Evolutionary conservation across 306 rosid species (phyloP).

Genomic region (Medicago lupulina): DNA sequence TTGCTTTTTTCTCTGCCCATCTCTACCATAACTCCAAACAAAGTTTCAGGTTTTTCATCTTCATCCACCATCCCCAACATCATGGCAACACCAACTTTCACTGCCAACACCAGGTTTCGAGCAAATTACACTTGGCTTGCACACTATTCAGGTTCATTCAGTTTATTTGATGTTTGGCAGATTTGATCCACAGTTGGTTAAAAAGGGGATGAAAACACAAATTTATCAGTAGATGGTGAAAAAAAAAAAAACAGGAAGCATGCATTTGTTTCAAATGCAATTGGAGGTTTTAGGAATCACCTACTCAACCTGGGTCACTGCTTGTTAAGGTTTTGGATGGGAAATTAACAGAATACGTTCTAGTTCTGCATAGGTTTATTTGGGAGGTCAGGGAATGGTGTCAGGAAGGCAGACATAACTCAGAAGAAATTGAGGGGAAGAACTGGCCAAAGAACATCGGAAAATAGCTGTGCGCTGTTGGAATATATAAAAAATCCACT

Average conservation of each 20-base stretch:
- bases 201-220: neutral
- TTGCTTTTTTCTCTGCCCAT: neutral
- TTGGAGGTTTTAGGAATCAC: neutral
- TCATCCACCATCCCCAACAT: neutral
- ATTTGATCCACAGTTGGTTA: neutral
- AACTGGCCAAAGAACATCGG: neutral
- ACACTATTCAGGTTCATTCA: neutral
- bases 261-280: conserved; percentile 19
- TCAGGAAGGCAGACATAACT: neutral
- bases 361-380: neutral
- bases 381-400: neutral
- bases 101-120: neutral
- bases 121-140: neutral
- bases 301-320: neutral
- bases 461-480: neutral
- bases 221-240: neutral
- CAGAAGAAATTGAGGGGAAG: neutral
- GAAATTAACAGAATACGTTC: neutral
- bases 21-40: conserved; percentile 2
- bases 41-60: neutral
- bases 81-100: neutral
- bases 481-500: neutral
- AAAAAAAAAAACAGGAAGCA: neutral
- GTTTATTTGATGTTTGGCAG: neutral
- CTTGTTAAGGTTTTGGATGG: neutral